Percentiles rank a stretch among this genome's conserved stretches.
These are phyloP conservation scores for Sporisorium reilianum DNA, from an alignment of 1,284 basidiomycete species.

Conservation along the genomic window DNA sequence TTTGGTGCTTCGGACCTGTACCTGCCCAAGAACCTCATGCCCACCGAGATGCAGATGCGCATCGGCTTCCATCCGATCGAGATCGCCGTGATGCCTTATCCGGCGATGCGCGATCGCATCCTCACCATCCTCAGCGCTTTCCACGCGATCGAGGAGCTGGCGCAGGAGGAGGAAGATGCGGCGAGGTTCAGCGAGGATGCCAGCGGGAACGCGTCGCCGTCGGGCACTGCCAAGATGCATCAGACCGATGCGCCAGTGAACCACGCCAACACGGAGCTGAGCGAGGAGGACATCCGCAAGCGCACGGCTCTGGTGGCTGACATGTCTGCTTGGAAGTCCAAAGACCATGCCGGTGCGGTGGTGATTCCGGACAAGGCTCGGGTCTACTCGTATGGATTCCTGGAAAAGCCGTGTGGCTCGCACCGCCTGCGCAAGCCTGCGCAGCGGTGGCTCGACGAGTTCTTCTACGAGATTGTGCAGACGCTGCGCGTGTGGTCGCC, in stretches of 20 bases:
- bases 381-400: slow-evolving; percentile 46
- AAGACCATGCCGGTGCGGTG: slow-evolving; percentile 19
- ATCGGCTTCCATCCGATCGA: slow-evolving; percentile 52
- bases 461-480: slow-evolving; percentile 43
- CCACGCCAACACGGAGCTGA: slow-evolving; percentile 14
- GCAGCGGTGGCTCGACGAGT: slow-evolving; percentile 46
- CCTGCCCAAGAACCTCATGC: slow-evolving; percentile 51
- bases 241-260: background rate
- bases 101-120: slow-evolving; percentile 44
- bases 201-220: background rate
- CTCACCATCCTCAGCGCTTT: slow-evolving; percentile 49
- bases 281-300: slow-evolving; percentile 29
- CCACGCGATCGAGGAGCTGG: slow-evolving; percentile 41
- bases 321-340: slow-evolving; percentile 45
- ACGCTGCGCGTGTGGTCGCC: slow-evolving; percentile 50
- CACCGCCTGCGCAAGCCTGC: slow-evolving; percentile 44
- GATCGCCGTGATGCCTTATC: slow-evolving; percentile 49
- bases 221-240: background rate
- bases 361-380: slow-evolving; percentile 45
- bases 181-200: slow-evolving; percentile 31
- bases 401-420: slow-evolving; percentile 49
- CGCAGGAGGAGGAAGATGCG: slow-evolving; percentile 27
- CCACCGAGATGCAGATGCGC: slow-evolving; percentile 50
- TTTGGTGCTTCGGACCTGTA: slow-evolving; percentile 26
- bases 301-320: slow-evolving; percentile 46